Percentiles rank a stretch among this genome's conserved stretches.
Conservation (phyloP, 345 rosid species). For the Populus ilicifolia region DNA sequence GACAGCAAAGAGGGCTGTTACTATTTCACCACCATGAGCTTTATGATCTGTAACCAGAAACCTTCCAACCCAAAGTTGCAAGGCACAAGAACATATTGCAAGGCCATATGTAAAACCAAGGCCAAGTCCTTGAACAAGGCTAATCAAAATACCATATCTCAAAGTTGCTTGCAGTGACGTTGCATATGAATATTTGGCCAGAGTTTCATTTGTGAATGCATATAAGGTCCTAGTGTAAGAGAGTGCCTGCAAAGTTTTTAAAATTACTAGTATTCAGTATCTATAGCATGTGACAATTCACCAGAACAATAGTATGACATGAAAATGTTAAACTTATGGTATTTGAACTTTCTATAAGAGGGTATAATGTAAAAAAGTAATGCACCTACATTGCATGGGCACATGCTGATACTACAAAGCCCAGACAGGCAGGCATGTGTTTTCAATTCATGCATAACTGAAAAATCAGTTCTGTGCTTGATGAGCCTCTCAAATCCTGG, state of each 20-base stretch:
- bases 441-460: not conserved
- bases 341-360: not conserved
- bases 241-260: constrained; percentile 67
- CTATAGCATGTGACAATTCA: not conserved
- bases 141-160: constrained; percentile 85
- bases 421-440: not conserved
- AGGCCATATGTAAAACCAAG: constrained; percentile 99
- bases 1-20: constrained; percentile 84
- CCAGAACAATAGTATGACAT: not conserved
- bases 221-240: constrained; percentile 82
- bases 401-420: not conserved
- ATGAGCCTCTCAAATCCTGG: not conserved
- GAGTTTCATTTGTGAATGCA: constrained; percentile 96
- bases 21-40: constrained; percentile 89
- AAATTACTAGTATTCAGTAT: constrained; percentile 16
- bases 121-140: constrained; percentile 99
- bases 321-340: not conserved
- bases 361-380: not conserved
- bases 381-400: not conserved
- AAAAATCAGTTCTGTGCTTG: not conserved
- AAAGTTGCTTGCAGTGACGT: constrained; percentile 94
- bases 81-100: constrained; percentile 94
- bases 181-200: constrained; percentile 96
- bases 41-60: constrained; percentile 49
- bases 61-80: constrained; percentile 95